Evolutionary conservation across 352 stramenopile species (phyloP).

Genomic region (Blastocystis hominis): DNA sequence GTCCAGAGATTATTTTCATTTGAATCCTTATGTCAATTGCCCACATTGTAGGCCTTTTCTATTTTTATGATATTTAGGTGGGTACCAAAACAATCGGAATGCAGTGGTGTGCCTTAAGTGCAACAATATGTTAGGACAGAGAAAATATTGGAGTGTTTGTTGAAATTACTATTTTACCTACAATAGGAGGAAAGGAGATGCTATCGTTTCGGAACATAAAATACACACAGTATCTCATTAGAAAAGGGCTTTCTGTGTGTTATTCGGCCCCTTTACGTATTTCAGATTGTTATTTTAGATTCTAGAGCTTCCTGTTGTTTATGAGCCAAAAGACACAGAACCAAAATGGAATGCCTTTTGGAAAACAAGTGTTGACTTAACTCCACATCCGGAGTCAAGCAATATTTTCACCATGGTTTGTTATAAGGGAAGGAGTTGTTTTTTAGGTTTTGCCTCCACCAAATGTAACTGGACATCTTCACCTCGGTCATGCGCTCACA

Average conservation of each 20-base stretch:
- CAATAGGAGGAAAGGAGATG: background rate
- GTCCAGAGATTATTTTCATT: background rate
- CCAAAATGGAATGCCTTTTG: background rate
- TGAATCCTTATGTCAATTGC: background rate
- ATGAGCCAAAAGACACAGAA: slow-evolving; percentile 13
- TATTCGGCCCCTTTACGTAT: background rate
- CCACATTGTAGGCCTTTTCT: background rate
- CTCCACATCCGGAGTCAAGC: slow-evolving; percentile 13
- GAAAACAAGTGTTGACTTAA: background rate
- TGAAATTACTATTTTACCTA: background rate
- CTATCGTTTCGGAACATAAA: background rate
- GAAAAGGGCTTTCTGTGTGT: background rate
- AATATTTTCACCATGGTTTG: slow-evolving; percentile 31
- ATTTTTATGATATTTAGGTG: background rate
- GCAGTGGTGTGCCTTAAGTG: slow-evolving; percentile 3
- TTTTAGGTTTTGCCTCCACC: slow-evolving; percentile 69
- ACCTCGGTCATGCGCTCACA: slow-evolving; percentile 96
- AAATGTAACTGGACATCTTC: slow-evolving; percentile 81
- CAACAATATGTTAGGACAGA: slow-evolving; percentile 16
- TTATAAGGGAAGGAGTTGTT: background rate
- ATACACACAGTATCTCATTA: background rate
- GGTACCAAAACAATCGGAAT: slow-evolving; percentile 12
- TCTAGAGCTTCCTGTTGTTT: slow-evolving; percentile 21
- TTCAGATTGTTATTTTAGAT: background rate
- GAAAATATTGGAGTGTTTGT: background rate